Base-by-base conservation (phyloP, 306 rosid genomes). In the Castanea sativa region DNA sequence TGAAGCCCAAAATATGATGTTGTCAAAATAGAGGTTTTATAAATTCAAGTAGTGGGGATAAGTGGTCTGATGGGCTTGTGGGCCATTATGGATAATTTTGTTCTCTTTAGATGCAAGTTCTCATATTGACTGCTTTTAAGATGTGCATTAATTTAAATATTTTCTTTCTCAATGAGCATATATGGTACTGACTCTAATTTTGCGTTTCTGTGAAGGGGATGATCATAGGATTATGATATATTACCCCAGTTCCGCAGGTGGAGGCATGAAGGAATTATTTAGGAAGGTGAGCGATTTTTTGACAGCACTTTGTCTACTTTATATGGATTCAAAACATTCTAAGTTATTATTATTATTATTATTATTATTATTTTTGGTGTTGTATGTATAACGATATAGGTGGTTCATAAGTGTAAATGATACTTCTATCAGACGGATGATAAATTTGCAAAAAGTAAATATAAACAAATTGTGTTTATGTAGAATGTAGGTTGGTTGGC, bases 191-290 rank as follows among this genome's bases (percentile, higher is more conserved):
- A 89, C 74, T 72, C 33, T 71, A 69, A 68, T 80, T 61, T 74
- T 86, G 33, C 86, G 18, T 81, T 82, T 86, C 45, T 84, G 9
- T 88, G 88, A 92, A 95, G 99, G 94, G 80, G 93, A 95, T 83
- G 90, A 95, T 86, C 99, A 95, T 88, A 84, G 98, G 81, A 91
- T 95, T 84, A 95, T 91, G 99, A 95, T 95, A 90, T 93, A 95
- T 82, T 95, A 95, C 87, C 99, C 99, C 25, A 95, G 99, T 85
- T 91, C 98, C 55, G 99, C 98, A 20, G 99, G 99, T 79, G 96
- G 98, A 79, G 99, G 99, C 64, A 95, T 95, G 99, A 95, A 95
- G 92, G 96, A 93, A 81, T 83, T 95, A 74, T 95, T 95, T 83
- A 89, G 99, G 90, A 95, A 95, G 99, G 99, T 95, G 84, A 85